Evolutionary conservation across 331 rosid genomes (phyloP).

Genomic region (Saraca asoca): DNA sequence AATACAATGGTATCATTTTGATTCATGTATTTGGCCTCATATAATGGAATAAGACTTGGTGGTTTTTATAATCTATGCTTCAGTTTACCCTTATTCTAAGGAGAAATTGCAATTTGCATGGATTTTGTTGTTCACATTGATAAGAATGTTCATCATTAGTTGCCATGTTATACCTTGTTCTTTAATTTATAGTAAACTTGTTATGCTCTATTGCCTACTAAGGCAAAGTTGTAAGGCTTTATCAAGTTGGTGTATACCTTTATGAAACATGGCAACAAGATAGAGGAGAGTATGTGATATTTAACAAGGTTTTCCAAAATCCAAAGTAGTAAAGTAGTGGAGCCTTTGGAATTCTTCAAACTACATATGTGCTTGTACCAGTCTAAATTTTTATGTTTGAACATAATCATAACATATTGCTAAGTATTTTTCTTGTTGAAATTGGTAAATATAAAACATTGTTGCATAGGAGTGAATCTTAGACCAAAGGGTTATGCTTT

Average conservation of each 20-base stretch:
- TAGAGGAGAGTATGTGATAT: background rate
- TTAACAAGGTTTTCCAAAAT: background rate
- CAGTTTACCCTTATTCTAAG: background rate
- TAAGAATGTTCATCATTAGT: background rate
- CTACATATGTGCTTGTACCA: background rate
- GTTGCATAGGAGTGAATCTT: no score
- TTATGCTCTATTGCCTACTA: no score
- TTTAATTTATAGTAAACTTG: background rate
- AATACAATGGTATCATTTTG: no score
- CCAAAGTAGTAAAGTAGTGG: background rate
- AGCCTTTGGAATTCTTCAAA: constrained; percentile 5
- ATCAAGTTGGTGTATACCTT: background rate
- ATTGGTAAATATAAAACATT: no score
- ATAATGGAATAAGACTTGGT: no score
- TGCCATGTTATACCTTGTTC: background rate
- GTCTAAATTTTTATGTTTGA: background rate
- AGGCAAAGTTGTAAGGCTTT: no score
- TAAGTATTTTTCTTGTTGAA: constrained; percentile 2
- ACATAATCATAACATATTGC: background rate
- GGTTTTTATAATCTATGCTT: background rate
- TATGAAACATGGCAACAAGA: constrained; percentile 3
- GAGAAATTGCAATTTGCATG: background rate
- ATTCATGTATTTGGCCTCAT: no score
- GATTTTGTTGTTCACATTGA: background rate
- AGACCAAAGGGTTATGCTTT: background rate